Evolutionary conservation across 805 yeast genomes (phyloP).

Genomic region (Jamesozyma rosinii): DNA sequence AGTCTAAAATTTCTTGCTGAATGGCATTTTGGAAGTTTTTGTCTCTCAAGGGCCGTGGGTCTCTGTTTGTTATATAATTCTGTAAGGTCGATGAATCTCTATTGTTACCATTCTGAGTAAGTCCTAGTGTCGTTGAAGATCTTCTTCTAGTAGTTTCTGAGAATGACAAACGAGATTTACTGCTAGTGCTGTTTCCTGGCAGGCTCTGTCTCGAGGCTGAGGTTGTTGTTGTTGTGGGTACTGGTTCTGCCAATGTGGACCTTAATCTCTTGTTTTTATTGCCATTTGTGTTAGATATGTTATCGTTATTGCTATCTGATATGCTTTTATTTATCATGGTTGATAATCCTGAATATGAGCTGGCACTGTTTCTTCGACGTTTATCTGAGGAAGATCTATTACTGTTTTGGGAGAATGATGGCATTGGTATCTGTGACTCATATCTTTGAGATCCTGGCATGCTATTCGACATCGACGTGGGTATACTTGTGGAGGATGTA

Average conservation of each 20-base stretch:
- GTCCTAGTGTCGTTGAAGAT: background rate
- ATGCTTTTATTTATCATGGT: conserved; percentile 24
- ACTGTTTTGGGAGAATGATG: background rate
- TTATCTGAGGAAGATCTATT: conserved; percentile 1
- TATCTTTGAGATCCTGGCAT: conserved; percentile 1
- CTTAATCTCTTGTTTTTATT: conserved; percentile 13
- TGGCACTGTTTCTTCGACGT: conserved; percentile 18
- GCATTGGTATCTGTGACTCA: conserved; percentile 7
- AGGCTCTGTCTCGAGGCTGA: background rate
- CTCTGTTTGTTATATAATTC: conserved; percentile 29
- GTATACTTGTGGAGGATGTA: background rate
- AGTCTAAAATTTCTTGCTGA: conserved; percentile 60
- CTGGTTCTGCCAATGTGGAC: conserved; percentile 14
- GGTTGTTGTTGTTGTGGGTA: background rate
- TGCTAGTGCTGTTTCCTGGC: background rate
- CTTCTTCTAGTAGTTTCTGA: background rate
- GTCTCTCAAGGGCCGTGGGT: conserved; percentile 75
- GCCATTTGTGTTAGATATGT: background rate
- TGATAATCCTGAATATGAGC: conserved; percentile 15
- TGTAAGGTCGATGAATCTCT: background rate
- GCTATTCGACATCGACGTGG: background rate
- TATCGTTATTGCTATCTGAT: background rate
- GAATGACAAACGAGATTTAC: background rate
- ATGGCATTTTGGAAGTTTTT: conserved; percentile 53
- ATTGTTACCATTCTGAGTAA: background rate